These are phyloP conservation scores for Acacia pycnantha DNA, from an alignment of 331 rosid genomes.

Conservation along the genomic window DNA sequence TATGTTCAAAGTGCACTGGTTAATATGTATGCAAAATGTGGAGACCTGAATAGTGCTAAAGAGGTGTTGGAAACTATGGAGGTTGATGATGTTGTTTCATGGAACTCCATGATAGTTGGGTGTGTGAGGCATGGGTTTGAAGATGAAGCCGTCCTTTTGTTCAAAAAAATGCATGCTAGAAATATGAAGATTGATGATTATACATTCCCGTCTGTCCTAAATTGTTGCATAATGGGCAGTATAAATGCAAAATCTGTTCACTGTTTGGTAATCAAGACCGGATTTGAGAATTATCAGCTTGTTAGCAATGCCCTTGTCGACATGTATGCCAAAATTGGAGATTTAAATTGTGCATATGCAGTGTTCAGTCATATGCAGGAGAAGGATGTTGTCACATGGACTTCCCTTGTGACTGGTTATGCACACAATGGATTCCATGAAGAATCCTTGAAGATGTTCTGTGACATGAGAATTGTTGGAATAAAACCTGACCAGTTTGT, in stretches of 20 bases:
- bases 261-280: conserved; percentile 60
- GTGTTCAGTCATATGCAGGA: conserved; percentile 53
- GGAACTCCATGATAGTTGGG: conserved; percentile 85
- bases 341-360: conserved; percentile 47
- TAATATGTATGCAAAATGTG: conserved; percentile 77
- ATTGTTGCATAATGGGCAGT: conserved; percentile 44
- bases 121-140: conserved; percentile 59
- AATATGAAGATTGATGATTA: conserved; percentile 63
- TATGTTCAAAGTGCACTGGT: conserved; percentile 77
- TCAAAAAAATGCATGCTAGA: conserved; percentile 62
- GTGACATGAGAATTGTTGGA: conserved; percentile 66
- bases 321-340: conserved; percentile 70
- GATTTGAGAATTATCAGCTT: conserved; percentile 59
- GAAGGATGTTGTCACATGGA: conserved; percentile 87
- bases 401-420: conserved; percentile 76
- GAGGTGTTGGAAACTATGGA: conserved; percentile 55
- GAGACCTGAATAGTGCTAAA: conserved; percentile 53
- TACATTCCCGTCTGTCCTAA: conserved; percentile 71
- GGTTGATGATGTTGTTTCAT: conserved; percentile 60
- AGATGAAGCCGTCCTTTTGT: conserved; percentile 60
- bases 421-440: conserved; percentile 65
- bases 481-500: conserved; percentile 60
- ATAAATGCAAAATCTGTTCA: conserved; percentile 48
- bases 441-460: conserved; percentile 55
- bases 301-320: conserved; percentile 80